These are phyloP conservation scores for Cryptosporidium parvum DNA, from an alignment of 169 alveolate genomes.

Conservation along the genomic window DNA sequence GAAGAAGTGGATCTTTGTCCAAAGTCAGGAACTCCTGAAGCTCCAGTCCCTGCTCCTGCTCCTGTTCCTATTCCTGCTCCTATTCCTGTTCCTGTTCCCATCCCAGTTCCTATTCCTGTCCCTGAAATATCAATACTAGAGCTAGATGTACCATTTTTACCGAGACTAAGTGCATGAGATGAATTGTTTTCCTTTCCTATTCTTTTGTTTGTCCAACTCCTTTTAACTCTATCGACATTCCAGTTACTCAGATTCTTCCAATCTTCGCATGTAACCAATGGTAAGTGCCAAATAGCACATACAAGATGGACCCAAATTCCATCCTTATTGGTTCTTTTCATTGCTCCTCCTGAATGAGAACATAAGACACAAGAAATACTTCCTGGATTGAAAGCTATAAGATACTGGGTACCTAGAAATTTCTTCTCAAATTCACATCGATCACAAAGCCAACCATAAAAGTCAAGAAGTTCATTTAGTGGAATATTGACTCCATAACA, in stretches of 20 bases:
- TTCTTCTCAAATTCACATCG: slow-evolving; percentile 62
- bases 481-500: slow-evolving; percentile 66
- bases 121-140: neutral
- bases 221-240: slow-evolving; percentile 29
- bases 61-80: neutral
- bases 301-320: slow-evolving; percentile 66
- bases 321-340: slow-evolving; percentile 31
- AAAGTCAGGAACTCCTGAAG: neutral
- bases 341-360: slow-evolving; percentile 66
- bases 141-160: neutral
- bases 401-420: slow-evolving; percentile 57
- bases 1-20: slow-evolving; percentile 7
- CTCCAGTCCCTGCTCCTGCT: neutral
- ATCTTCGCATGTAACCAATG: slow-evolving; percentile 49
- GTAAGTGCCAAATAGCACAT: slow-evolving; percentile 69
- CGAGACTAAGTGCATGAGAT: neutral
- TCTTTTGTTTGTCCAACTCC: slow-evolving; percentile 64
- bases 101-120: neutral
- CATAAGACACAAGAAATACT: slow-evolving; percentile 38
- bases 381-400: slow-evolving; percentile 59
- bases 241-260: slow-evolving; percentile 54
- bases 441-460: slow-evolving; percentile 73
- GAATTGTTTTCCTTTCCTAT: neutral
- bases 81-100: too few species aligned
- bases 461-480: slow-evolving; percentile 41